phyloP scores from a whole-genome alignment of 495 filamentous ascomycete species.

The Aspergillus taichungensis region DNA sequence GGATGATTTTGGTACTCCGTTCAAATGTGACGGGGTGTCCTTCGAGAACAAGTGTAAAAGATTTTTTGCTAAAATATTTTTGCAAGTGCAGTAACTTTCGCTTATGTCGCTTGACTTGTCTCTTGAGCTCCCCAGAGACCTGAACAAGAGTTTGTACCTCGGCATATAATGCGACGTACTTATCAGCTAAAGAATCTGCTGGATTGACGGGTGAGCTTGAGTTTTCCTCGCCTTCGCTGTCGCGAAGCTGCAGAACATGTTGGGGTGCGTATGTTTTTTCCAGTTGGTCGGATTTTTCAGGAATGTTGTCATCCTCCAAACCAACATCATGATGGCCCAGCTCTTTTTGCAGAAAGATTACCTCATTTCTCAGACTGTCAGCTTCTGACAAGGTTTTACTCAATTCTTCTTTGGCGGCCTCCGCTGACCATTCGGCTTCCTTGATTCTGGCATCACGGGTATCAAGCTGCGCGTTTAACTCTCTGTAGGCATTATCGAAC shows the following conservation, averaged over 20 bases:
- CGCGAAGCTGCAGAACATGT: conserved; percentile 8
- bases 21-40: conserved; percentile 18
- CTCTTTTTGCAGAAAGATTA: conserved; percentile 16
- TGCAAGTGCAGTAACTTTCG: conserved; percentile 29
- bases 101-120: conserved; percentile 27
- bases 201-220: no score
- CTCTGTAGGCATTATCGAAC: conserved; percentile 24
- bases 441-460: conserved; percentile 13
- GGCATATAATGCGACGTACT: conserved; percentile 28
- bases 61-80: conserved; percentile 18
- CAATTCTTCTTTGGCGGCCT: conserved; percentile 15
- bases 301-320: conserved; percentile 6
- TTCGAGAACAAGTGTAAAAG: conserved; percentile 22
- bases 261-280: conserved; percentile 24
- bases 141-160: conserved; percentile 17
- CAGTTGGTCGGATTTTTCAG: conserved; percentile 7
- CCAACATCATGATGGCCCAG: conserved; percentile 11
- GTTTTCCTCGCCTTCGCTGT: neutral
- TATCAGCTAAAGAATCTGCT: neutral
- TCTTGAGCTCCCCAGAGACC: conserved; percentile 20
- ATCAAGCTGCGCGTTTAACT: conserved; percentile 18
- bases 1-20: conserved; percentile 10
- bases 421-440: conserved; percentile 15
- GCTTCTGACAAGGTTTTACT: conserved; percentile 12
- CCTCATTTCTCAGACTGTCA: conserved; percentile 18